Evolutionary conservation across 805 yeast species (phyloP), one percentile per base, ranked within the genome.

Genomic region (Candida nonsorbophila): DNA sequence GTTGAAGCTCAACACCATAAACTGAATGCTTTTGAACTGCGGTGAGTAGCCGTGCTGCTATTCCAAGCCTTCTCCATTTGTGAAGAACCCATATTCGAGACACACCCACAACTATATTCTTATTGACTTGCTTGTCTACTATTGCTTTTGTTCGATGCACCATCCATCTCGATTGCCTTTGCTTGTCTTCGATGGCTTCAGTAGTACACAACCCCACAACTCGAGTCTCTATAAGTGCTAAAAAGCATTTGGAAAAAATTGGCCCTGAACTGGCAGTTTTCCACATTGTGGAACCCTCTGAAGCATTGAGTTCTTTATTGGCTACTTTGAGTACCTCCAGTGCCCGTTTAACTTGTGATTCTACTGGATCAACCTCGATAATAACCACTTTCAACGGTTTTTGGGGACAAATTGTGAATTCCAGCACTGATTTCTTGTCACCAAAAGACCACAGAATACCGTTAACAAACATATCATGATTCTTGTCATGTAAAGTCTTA

Each of bases 231-330:
- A 58, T 53, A 3, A 79, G 49, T 28, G 69, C 69, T 3, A 79
- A 55, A 42, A 70, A 79, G 1, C 77, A 67, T 22, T 49, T 53
- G 20, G 53, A 38, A 7, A 34, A 29, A 3, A 31, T 24, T 6
- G 24, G 24, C 14, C 44, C 44, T 7, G 28, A 28, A 7, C 14
- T 21, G 1, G 35, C 31, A 14, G 13, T 14, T 32, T 43, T 44
- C 70, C 70, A 64, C n/a, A 36, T 37, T 5, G 41, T 34, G 9
- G 59, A 51, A 11, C 51, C 68, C 8, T 24, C 27, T 0, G 64
- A 80, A 0, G 88, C 86, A 49, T 67, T 72, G 27, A 82, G 53
- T 37, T 74, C 82, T 5, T 54, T 59, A 45, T 82, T 80, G 6
- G 74, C 83, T 47, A 78, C 53, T 1, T 58, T 53, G 34, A 82